phyloP scores from a whole-genome alignment of 179 eudicot species.

The Beta corolliflora region DNA sequence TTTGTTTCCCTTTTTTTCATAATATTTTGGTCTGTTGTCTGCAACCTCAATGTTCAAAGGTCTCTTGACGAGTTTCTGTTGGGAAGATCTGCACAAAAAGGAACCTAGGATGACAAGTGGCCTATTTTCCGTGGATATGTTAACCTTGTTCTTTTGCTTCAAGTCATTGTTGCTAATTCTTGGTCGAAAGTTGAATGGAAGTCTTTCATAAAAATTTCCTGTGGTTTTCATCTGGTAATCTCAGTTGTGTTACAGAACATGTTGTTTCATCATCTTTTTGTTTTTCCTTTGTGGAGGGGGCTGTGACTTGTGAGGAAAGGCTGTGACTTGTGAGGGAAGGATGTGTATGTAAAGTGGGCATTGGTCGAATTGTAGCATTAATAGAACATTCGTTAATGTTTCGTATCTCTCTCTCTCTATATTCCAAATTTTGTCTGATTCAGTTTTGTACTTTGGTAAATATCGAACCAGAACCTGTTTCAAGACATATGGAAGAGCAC shows the following conservation, averaged over 20 bases:
- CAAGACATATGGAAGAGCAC: slow-evolving; percentile 90
- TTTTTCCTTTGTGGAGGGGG: neutral
- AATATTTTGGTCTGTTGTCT: neutral
- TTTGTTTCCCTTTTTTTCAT: neutral
- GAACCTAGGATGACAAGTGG: neutral
- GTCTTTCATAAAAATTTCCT: neutral
- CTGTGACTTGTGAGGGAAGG: no score
- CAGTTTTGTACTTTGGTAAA: slow-evolving; percentile 4
- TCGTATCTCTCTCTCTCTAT: neutral
- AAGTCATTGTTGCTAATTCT: neutral
- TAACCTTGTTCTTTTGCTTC: neutral
- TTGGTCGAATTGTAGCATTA: neutral
- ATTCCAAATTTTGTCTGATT: neutral
- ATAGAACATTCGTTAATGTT: no score
- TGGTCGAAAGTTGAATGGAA: neutral
- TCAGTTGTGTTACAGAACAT: neutral
- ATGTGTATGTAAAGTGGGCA: neutral
- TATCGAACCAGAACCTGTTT: slow-evolving; percentile 68
- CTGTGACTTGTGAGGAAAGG: neutral
- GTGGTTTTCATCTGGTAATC: neutral
- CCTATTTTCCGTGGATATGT: neutral
- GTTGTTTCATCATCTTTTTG: neutral
- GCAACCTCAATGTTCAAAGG: neutral
- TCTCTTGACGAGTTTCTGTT: neutral
- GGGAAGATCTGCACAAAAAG: neutral